Conservation (phyloP, 2,329 filamentous ascomycete genomes). For the Didymellaceae sp. region DNA sequence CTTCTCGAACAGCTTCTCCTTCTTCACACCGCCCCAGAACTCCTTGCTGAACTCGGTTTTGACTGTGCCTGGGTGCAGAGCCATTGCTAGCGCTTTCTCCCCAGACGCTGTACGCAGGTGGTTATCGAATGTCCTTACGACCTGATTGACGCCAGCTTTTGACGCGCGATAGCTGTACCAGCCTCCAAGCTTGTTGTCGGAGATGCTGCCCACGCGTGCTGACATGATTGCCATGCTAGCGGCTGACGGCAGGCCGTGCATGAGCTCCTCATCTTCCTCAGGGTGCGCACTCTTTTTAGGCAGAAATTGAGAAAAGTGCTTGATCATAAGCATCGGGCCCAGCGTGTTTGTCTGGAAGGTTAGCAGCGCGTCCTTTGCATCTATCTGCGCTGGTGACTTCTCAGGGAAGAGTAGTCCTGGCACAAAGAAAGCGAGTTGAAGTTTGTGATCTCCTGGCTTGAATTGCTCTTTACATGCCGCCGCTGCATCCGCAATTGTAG, state of each 20-base stretch:
- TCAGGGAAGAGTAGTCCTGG: conserved; percentile 78
- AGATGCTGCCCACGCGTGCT: conserved; percentile 76
- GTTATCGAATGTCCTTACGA: conserved; percentile 75
- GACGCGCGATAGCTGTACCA: conserved; percentile 83
- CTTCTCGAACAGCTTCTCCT: conserved; percentile 69
- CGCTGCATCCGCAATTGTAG: conserved; percentile 64
- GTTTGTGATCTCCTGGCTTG: conserved; percentile 55
- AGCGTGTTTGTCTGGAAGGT: conserved; percentile 78
- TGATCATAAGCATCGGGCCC: conserved; percentile 76
- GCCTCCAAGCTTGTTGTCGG: conserved; percentile 75
- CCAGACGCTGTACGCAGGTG: conserved; percentile 64
- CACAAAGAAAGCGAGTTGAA: conserved; percentile 72
- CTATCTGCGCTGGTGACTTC: conserved; percentile 70
- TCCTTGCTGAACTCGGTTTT: conserved; percentile 74
- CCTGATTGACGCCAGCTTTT: conserved; percentile 75
- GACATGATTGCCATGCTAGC: conserved; percentile 78
- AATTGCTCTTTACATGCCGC: conserved; percentile 62
- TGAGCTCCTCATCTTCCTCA: conserved; percentile 16
- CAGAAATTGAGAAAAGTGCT: conserved; percentile 74
- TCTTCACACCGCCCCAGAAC: conserved; percentile 71
- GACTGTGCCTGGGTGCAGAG: conserved; percentile 82
- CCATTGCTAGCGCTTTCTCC: conserved; percentile 70
- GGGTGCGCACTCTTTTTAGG: conserved; percentile 58
- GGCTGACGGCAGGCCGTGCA: conserved; percentile 52
- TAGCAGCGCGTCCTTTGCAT: conserved; percentile 65